phyloP scores from a whole-genome alignment of 371 early-diverging fungal genomes.

The Zopfochytrium polystomum region DNA sequence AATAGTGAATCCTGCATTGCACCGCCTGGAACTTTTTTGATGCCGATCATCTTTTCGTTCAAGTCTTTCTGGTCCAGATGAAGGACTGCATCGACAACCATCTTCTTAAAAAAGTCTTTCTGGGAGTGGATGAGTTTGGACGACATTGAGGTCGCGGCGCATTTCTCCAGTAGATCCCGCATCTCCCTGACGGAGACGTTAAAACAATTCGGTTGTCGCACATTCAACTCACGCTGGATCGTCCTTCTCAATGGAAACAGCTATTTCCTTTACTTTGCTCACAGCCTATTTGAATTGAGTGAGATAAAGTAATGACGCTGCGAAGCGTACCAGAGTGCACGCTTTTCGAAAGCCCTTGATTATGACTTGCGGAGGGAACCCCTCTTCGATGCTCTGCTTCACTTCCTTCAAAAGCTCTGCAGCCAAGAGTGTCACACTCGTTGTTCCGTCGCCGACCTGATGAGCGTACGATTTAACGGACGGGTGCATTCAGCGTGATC shows the following conservation, averaged over 20 bases:
- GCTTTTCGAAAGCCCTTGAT: conserved; percentile 92
- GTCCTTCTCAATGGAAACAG: conserved; percentile 71
- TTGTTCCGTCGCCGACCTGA: conserved; percentile 98
- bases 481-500: not conserved
- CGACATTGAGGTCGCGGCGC: conserved; percentile 98
- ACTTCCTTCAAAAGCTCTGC: conserved; percentile 95
- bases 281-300: conserved; percentile 54
- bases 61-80: conserved; percentile 85
- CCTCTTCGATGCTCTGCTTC: conserved; percentile 92
- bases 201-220: not conserved
- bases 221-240: conserved; percentile 60
- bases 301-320: not conserved
- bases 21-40: conserved; percentile 98
- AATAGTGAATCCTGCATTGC: conserved; percentile 98
- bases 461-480: not conserved
- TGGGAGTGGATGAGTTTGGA: conserved; percentile 98
- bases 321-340: conserved; percentile 59
- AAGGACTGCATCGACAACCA: conserved; percentile 98
- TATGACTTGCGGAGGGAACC: conserved; percentile 91
- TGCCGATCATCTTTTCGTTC: conserved; percentile 93
- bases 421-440: conserved; percentile 97
- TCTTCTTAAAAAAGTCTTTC: conserved; percentile 95
- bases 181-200: conserved; percentile 57
- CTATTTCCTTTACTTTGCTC: conserved; percentile 82
- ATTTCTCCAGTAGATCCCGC: conserved; percentile 88